These are phyloP conservation scores for Pleurotus eryngii DNA, from an alignment of 768 basidiomycete genomes.

Conservation along the genomic window DNA sequence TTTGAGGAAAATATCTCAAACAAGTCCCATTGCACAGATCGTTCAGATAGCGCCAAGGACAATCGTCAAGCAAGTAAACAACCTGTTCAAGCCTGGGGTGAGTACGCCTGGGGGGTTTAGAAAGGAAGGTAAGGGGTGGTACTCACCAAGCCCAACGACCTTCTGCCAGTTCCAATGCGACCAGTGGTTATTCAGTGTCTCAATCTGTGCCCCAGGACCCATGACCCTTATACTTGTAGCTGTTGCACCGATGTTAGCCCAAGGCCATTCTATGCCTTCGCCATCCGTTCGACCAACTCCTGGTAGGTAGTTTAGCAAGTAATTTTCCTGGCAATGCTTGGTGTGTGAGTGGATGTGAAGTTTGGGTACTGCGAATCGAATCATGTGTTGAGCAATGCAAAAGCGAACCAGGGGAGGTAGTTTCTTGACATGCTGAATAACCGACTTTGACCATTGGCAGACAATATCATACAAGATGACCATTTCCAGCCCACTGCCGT, in stretches of 20 bases:
- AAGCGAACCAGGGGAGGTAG: constrained; percentile 12
- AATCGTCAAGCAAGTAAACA: neutral
- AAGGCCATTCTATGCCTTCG: constrained; percentile 29
- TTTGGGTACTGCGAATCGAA: constrained; percentile 23
- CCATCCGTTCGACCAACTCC: constrained; percentile 30
- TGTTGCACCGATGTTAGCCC: constrained; percentile 23
- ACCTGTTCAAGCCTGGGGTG: neutral
- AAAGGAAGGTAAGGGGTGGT: neutral
- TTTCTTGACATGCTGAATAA: constrained; percentile 9
- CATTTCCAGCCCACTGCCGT: neutral
- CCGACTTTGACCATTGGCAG: neutral
- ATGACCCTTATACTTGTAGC: constrained; percentile 31
- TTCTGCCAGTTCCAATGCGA: constrained; percentile 26
- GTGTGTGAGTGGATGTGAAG: constrained; percentile 27
- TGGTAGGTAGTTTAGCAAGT: constrained; percentile 18
- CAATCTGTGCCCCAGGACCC: constrained; percentile 27
- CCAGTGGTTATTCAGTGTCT: constrained; percentile 25
- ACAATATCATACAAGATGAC: neutral
- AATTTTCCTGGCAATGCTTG: constrained; percentile 16
- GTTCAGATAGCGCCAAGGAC: neutral
- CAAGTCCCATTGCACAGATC: neutral
- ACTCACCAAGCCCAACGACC: constrained; percentile 18
- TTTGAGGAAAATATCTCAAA: neutral
- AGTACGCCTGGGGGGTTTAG: neutral
- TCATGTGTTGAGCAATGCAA: neutral